Conservation (phyloP, 1,284 basidiomycete genomes). For the Heimioporus retisporus region DNA sequence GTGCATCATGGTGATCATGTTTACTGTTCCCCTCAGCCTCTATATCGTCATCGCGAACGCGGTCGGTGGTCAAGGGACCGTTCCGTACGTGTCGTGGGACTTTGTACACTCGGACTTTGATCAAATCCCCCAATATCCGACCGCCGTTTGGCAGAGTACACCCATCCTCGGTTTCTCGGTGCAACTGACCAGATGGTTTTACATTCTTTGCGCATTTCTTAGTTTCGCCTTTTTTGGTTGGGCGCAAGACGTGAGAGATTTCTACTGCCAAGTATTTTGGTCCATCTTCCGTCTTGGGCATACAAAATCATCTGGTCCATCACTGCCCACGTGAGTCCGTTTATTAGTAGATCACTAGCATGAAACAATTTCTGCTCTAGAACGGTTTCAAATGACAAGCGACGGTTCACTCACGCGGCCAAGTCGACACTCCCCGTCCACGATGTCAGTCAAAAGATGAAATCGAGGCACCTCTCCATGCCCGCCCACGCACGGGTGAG, state of each 20-base stretch:
- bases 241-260: slow-evolving; percentile 47
- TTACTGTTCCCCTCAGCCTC: slow-evolving; percentile 59
- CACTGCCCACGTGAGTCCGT: slow-evolving; percentile 5
- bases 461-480: not conserved
- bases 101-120: slow-evolving; percentile 49
- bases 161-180: not conserved
- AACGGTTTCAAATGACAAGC: not conserved
- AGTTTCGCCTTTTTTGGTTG: slow-evolving; percentile 59
- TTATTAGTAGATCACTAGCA: not conserved
- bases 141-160: slow-evolving; percentile 26
- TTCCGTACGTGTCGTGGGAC: slow-evolving; percentile 49
- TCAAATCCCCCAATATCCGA: slow-evolving; percentile 38
- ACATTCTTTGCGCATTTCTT: slow-evolving; percentile 48
- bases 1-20: slow-evolving; percentile 56
- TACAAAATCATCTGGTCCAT: not conserved
- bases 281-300: slow-evolving; percentile 19
- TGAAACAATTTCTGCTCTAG: slow-evolving; percentile 5
- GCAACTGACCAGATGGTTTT: slow-evolving; percentile 45
- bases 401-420: not conserved
- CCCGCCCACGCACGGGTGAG: not conserved
- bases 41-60: slow-evolving; percentile 52
- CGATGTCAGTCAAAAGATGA: not conserved
- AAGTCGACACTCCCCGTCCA: not conserved
- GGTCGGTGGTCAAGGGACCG: not conserved
- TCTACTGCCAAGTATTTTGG: slow-evolving; percentile 39